Base-by-base conservation (phyloP, 2,329 filamentous ascomycete genomes). In the Purpureocillium lavendulum region DNA sequence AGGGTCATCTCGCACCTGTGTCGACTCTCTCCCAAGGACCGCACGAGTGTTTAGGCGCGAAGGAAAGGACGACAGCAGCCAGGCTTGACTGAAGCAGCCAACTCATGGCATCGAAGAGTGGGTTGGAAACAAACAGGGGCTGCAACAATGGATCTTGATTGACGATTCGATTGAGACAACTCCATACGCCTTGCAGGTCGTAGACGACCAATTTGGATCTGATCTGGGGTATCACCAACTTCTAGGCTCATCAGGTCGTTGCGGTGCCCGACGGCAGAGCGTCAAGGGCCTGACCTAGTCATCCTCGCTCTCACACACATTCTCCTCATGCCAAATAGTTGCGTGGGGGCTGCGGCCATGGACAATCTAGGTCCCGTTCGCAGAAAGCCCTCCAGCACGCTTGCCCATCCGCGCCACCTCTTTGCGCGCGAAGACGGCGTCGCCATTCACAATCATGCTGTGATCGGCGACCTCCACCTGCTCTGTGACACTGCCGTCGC, bases 391-490 rank as follows among this genome's bases (percentile, higher is more conserved):
- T 17, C 52, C 55, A 17, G 57, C 50, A 41, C 69, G 64, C 45
- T 68, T 68, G 8, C 64, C 65, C n/a, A 61, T 51, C 24, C 71
- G 65, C 4, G 70, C 67, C 9, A 74, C 55, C 44, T 76, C 73
- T 45, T 73, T 73, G 31, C 77, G 70, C 33, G 69, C 62, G 44
- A 72, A 75, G 9, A 60, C 57, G 38, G 63, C 64, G 18, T 76
- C 71, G 2, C 73, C 67, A 45, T 82, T 79, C 28, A 82, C 77
- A 55, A 82, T 76, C 65, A 80, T 78, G 52, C 75, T 80, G 48
- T 77, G 70, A 42, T 82, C 77, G 3, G 75, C 73, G 49, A 73
- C 75, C 47, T 80, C 75, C 14, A 64, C 56, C 32, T 65, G 55
- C 21, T 62, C 62, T 12, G 57, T 57, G 26, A 58, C 44, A 40